Percentiles rank a stretch among this genome's conserved stretches.
phyloP scores from a whole-genome alignment of 2,329 filamentous ascomycete genomes.

The Colletotrichum sp. region DNA sequence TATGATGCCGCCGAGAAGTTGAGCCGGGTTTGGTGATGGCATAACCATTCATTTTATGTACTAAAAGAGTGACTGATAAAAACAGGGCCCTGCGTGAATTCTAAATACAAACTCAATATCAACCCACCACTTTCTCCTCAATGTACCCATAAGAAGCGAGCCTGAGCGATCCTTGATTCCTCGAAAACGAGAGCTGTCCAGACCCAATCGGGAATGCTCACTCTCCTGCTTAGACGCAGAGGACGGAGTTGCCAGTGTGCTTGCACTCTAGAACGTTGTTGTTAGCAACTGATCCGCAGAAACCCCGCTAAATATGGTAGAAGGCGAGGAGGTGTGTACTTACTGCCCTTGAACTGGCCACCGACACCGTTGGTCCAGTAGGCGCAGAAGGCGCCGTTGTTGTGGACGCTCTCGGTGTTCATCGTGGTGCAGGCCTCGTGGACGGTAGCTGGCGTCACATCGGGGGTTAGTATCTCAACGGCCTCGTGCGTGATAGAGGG shows the following conservation, averaged over 20 bases:
- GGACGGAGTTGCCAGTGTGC: neutral
- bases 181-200: neutral
- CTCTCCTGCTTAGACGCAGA: neutral
- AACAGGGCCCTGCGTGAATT: neutral
- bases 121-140: neutral
- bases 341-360: neutral
- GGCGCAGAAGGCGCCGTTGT: neutral
- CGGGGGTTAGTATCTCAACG: neutral
- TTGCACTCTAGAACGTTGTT: neutral
- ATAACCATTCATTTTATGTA: neutral
- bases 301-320: neutral
- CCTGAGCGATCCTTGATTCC: no score
- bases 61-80: neutral
- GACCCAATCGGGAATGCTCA: accelerated
- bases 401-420: neutral
- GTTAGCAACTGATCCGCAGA: neutral
- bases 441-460: neutral
- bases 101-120: accelerated
- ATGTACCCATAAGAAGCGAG: neutral
- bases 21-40: neutral
- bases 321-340: neutral
- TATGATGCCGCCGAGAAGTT: no score
- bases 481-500: neutral
- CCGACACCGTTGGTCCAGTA: neutral
- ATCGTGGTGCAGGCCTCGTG: slow-evolving; percentile 2